Evolutionary conservation across 768 basidiomycete species (phyloP).

Genomic region (Collybiopsis confluens): DNA sequence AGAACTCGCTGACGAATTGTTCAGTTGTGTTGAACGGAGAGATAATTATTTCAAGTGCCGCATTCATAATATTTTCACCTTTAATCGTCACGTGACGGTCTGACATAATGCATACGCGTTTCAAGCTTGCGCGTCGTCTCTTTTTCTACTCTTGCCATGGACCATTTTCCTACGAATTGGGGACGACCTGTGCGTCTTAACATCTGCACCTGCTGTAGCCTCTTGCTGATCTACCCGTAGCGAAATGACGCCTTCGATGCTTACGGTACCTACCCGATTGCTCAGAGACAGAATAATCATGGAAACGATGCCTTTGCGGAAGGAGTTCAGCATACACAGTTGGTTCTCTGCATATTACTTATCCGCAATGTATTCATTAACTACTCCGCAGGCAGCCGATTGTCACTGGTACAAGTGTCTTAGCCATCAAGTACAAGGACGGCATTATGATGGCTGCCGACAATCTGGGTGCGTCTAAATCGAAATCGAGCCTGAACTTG

Average conservation of each 20-base stretch:
- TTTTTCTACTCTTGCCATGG: slow-evolving; percentile 42
- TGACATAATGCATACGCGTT: slow-evolving; percentile 9
- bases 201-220: not conserved
- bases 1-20: slow-evolving; percentile 30
- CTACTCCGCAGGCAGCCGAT: slow-evolving; percentile 85
- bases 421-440: slow-evolving; percentile 92
- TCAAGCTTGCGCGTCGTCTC: slow-evolving; percentile 3
- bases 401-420: slow-evolving; percentile 94
- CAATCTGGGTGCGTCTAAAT: slow-evolving; percentile 69
- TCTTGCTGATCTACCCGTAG: slow-evolving; percentile 27
- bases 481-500: not conserved
- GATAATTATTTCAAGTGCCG: too few species aligned
- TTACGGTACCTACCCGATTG: slow-evolving; percentile 74
- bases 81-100: not conserved
- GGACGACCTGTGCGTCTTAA: slow-evolving; percentile 60
- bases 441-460: slow-evolving; percentile 99
- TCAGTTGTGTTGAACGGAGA: slow-evolving; percentile 40
- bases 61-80: too few species aligned
- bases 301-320: slow-evolving; percentile 55
- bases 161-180: slow-evolving; percentile 84
- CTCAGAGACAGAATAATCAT: slow-evolving; percentile 48
- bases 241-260: slow-evolving; percentile 72
- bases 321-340: slow-evolving; percentile 82
- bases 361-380: slow-evolving; percentile 1
- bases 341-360: slow-evolving; percentile 18